These are phyloP conservation scores for Mycena galericulata DNA, from an alignment of 768 basidiomycete species.

Conservation along the genomic window DNA sequence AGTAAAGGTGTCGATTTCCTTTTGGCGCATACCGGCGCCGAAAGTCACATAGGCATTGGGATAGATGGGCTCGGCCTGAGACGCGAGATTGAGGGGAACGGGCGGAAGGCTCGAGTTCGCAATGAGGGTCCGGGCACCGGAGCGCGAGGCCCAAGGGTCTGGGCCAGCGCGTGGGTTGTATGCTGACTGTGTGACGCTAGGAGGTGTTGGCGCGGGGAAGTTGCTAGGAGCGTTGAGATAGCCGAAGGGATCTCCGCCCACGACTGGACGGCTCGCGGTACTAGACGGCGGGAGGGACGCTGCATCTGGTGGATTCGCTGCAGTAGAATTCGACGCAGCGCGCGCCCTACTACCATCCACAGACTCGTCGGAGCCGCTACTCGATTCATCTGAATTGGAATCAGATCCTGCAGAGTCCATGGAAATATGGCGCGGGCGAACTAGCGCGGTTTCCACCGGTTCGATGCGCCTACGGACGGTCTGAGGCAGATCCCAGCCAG, in stretches of 20 bases:
- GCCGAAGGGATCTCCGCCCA: conserved; percentile 67
- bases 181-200: conserved; percentile 46
- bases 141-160: conserved; percentile 48
- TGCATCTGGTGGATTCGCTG: conserved; percentile 45
- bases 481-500: conserved; percentile 44
- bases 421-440: conserved; percentile 13
- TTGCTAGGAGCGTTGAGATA: conserved; percentile 61
- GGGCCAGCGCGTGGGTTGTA: conserved; percentile 51
- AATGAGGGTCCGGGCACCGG: conserved; percentile 33
- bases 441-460: conserved; percentile 8
- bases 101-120: conserved; percentile 46
- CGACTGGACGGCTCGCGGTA: conserved; percentile 25
- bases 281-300: background rate
- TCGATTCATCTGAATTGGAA: background rate
- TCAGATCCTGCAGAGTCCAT: conserved; percentile 9
- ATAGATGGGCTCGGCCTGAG: conserved; percentile 70
- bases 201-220: conserved; percentile 43
- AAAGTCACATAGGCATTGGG: conserved; percentile 86
- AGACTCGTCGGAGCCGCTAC: conserved; percentile 23
- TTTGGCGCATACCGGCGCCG: conserved; percentile 87
- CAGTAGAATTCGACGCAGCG: conserved; percentile 38
- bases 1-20: conserved; percentile 84
- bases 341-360: background rate
- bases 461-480: conserved; percentile 51
- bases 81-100: conserved; percentile 52